Base-by-base conservation (phyloP, 129 eudicot species). In the Pseudognaphalium luteoalbum region DNA sequence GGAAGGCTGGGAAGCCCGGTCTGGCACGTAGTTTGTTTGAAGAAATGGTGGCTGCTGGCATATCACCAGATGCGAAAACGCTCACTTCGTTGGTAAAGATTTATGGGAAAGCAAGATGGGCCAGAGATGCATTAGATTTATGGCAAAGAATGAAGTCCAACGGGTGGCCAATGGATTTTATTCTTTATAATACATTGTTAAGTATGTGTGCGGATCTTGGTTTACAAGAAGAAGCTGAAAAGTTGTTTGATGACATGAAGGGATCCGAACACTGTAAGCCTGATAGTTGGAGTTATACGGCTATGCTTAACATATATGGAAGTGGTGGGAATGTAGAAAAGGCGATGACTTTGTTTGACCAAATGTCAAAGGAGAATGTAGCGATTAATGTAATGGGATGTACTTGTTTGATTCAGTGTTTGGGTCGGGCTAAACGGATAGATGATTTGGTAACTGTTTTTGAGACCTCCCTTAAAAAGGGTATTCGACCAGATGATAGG, bases 181-280 rank as follows among this genome's bases (percentile, higher is more conserved):
- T 71, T 41, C 82, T 89, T 68, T 89, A 80, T 44, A 89, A 89
- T n/a, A 89, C 94, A 11, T 84, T 89, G 69, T 63, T 89, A 77
- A 89, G 86, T 61, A 89, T 89, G 94, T 89, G 91, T 82, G 91
- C 94, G 5, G 94, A 89, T 76, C 87, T 89, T 41, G 94, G 91
- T 34, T 80, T 84, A 58, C 89, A 81, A 65, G 94, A 80, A 66
- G 94, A 89, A 63, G 94, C 91, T 2, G 94, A 86, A 83, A 66
- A 70, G 3, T 81, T 89, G 35, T 89, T 89, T 62, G 85, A 89
- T 68, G 94, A 89, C 61, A 89, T 89, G 94, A 89, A 84, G 29
- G 81, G 35, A 52, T 89, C 88, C 0, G 72, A 52, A 21, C 41
- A 74, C 62, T 82, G 81, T 65, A 82, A 69, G 67, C 94, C 94